Evolutionary conservation across 345 rosid genomes (phyloP).

Genomic region (Aquilaria yunnanensis): DNA sequence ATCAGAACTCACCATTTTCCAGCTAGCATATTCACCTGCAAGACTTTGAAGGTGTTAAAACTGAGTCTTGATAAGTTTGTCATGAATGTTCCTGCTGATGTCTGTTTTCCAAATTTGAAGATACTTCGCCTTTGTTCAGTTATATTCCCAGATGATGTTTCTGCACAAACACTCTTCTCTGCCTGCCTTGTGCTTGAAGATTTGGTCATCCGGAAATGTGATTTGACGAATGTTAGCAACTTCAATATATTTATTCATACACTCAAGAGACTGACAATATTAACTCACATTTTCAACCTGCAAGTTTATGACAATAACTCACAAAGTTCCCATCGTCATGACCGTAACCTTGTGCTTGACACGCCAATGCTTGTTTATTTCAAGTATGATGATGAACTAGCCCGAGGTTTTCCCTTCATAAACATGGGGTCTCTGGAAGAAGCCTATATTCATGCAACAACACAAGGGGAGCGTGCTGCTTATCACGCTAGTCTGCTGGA

Average conservation of each 20-base stretch:
- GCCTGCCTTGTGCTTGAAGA: too few relatives aligned
- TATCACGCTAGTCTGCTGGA: too few relatives aligned
- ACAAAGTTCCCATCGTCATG: background rate
- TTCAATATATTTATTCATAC: background rate
- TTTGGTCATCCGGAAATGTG: background rate
- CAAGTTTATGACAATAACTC: background rate
- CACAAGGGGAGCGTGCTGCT: background rate
- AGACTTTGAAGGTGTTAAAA: background rate
- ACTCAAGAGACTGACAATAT: background rate
- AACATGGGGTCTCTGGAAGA: background rate
- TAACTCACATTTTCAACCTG: too few relatives aligned
- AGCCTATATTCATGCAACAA: background rate
- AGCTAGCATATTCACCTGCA: background rate
- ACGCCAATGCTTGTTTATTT: conserved; percentile 1
- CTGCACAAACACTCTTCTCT: too few relatives aligned
- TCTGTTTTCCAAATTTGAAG: background rate
- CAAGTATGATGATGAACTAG: background rate
- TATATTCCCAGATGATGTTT: too few relatives aligned
- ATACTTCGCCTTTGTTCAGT: background rate
- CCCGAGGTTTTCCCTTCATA: background rate
- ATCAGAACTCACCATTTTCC: background rate
- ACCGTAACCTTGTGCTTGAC: background rate
- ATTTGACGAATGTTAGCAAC: background rate
- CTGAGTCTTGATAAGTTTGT: background rate
- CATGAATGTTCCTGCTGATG: background rate